Evolutionary conservation across 768 basidiomycete genomes (phyloP).

Genomic region (Russula earlei): DNA sequence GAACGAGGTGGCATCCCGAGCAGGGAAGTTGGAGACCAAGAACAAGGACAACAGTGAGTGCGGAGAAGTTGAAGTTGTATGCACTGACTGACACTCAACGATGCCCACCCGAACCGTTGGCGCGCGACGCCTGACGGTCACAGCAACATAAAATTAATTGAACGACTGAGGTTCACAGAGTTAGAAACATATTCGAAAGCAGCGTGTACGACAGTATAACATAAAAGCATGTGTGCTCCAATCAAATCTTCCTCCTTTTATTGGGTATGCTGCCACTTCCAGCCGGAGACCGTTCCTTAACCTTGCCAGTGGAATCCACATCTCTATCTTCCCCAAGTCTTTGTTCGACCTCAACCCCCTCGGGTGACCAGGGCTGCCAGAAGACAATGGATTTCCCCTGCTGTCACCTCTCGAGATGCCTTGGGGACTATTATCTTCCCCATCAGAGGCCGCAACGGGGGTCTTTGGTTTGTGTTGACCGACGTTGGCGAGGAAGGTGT

Average conservation of each 20-base stretch:
- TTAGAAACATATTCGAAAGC: no score
- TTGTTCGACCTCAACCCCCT: constrained; percentile 4
- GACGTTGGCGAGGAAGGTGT: constrained; percentile 6
- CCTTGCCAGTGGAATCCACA: neutral
- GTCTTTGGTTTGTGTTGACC: neutral
- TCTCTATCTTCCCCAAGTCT: neutral
- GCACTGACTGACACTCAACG: no score
- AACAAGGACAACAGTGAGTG: no score
- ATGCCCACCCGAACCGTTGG: no score
- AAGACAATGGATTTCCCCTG: neutral
- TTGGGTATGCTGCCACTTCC: neutral
- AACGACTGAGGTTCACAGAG: no score
- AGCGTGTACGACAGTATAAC: neutral
- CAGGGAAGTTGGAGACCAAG: neutral
- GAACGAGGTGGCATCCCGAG: neutral
- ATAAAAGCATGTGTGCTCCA: neutral
- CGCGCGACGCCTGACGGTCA: no score
- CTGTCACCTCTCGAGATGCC: neutral
- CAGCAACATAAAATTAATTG: no score
- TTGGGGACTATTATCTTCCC: neutral
- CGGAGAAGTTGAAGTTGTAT: no score
- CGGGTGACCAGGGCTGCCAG: neutral
- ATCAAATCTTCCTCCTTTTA: constrained; percentile 7
- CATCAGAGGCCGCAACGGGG: neutral
- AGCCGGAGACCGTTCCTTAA: neutral